Evolutionary conservation across 768 basidiomycete species (phyloP), one percentile per base, ranked within the genome.

Genomic region (Russula olivacea): DNA sequence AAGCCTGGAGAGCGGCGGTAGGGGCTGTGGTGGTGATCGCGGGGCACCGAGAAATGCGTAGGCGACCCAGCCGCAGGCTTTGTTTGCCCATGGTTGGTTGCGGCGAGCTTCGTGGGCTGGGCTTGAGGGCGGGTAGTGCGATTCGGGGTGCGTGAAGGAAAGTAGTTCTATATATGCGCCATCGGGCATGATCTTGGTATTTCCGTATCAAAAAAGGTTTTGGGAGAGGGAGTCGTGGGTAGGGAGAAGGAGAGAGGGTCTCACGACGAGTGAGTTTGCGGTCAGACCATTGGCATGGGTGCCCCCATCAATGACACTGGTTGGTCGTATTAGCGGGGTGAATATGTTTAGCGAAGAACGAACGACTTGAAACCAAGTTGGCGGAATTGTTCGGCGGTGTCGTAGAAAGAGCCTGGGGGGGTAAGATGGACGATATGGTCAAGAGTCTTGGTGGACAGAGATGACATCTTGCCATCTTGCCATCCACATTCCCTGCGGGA

Each of bases 351-450:
- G 30, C 19, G 49, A 50, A 11, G 32, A 30, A 47, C 10, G n/a
- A 47, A 21, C 11, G 0, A 89, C 88, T 76, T 81, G 79, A 90
- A 89, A 6, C 88, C 89, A 4, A 87, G 72, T n/a, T 77, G 68
- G 21, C 75, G 75, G 64, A 87, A 89, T 51, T 82, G 79, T 23
- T 79, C 71, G 0, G 82, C 75, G 23, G 77, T 79, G 38, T 79
- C 72, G 21, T 77, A 70, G 11, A 89, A 75, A 0, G 82, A 77
- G 0, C 81, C 85, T 1, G 87, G 84, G 0, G 87, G 83, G 0
- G 84, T 84, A n/a, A 90, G 76, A 70, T 89, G 83, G 0, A 90
- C 80, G 61, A 90, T 82, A 66, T 90, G 88, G 65, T 90, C 88
- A 12, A 89, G 69, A 32, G 72, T 80, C 49, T 71, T 74, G 2